phyloP scores from a whole-genome alignment of 192 early-diverging fungal species.

The Lobosporangium transversale region DNA sequence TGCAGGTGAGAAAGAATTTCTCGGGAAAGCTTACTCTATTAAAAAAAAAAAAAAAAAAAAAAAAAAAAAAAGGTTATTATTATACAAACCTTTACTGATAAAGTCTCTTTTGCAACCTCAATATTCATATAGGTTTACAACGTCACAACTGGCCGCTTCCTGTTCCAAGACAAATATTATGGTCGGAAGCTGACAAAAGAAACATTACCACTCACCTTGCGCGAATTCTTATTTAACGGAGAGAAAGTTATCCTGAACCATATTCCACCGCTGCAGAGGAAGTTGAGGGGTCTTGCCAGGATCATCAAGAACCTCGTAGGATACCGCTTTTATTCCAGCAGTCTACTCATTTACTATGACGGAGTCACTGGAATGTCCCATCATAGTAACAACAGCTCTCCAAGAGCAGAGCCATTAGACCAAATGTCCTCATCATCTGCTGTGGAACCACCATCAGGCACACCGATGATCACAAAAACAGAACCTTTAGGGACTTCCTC shows the following conservation, averaged over 20 bases:
- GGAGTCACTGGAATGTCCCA: conserved; percentile 54
- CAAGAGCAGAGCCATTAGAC: background rate
- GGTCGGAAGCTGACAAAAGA: conserved; percentile 85
- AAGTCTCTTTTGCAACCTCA: background rate
- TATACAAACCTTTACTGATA: too few relatives aligned
- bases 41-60: too few relatives aligned
- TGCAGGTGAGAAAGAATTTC: conserved; percentile 76
- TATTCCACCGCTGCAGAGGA: conserved; percentile 84
- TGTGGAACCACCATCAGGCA: background rate
- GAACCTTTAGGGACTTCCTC: background rate
- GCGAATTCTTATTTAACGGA: conserved; percentile 90
- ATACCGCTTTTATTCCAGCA: conserved; percentile 92
- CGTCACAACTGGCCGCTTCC: conserved; percentile 70
- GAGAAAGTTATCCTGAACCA: conserved; percentile 73
- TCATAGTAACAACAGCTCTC: background rate
- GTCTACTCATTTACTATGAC: conserved; percentile 93
- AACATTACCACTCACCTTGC: conserved; percentile 80
- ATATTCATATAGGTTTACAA: conserved; percentile 92
- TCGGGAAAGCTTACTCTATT: too few relatives aligned
- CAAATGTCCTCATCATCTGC: background rate
- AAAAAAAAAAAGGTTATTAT: too few relatives aligned
- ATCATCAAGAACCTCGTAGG: conserved; percentile 80
- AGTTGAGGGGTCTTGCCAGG: conserved; percentile 76
- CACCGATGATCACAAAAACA: background rate
- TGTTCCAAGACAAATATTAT: conserved; percentile 96